Conservation (phyloP, 139 green algal genomes). For the Coelastrella sp. region DNA sequence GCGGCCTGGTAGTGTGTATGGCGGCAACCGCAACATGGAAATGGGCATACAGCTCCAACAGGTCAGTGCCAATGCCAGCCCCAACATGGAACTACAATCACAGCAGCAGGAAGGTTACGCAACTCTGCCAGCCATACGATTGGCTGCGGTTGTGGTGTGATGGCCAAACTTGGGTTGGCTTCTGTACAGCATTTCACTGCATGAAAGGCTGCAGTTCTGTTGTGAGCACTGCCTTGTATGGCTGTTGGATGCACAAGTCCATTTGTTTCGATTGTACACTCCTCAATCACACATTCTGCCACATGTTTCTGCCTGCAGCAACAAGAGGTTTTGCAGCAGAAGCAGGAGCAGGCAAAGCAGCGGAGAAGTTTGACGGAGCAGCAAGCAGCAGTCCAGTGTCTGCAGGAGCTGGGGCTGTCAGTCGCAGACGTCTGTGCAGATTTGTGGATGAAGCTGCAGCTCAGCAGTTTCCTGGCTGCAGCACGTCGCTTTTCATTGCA, state of each 20-base stretch:
- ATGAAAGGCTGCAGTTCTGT: no score
- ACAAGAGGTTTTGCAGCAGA: slow-evolving; percentile 11
- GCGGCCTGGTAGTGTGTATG: slow-evolving; percentile 32
- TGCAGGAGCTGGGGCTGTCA: neutral
- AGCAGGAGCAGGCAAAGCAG: slow-evolving; percentile 16
- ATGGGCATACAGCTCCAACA: slow-evolving; percentile 18
- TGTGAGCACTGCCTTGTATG: no score
- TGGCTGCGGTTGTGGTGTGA: neutral
- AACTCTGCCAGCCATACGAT: neutral
- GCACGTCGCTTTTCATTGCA: slow-evolving; percentile 20
- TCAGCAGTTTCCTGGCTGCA: slow-evolving; percentile 22
- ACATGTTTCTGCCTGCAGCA: neutral
- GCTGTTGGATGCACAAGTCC: no score
- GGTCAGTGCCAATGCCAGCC: neutral
- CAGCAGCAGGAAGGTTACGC: no score
- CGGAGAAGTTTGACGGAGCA: neutral
- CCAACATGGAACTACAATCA: neutral
- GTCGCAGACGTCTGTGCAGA: neutral
- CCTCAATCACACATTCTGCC: no score
- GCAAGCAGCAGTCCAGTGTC: neutral
- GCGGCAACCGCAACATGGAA: slow-evolving; percentile 41
- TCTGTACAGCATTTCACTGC: no score
- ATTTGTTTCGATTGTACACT: no score
- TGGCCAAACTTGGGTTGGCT: neutral
- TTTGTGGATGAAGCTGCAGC: slow-evolving; percentile 3